A percentile compares a stretch with the other conserved stretches of the same genome.
These are phyloP conservation scores for Papilionanthe hybrid DNA, from an alignment of 116 monocot species.

Conservation along the genomic window DNA sequence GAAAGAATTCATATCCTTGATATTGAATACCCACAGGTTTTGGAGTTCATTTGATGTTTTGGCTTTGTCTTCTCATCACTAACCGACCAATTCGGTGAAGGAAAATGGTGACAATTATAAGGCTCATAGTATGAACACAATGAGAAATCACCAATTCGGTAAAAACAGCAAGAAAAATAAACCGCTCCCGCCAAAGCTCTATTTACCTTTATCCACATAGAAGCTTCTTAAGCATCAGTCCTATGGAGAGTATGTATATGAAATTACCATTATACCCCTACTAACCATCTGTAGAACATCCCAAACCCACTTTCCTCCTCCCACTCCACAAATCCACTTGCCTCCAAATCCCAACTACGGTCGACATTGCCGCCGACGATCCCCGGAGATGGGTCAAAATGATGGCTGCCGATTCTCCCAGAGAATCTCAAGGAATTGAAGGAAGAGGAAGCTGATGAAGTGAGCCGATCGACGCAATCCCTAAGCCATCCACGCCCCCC, in stretches of 20 bases:
- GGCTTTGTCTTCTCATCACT: background rate
- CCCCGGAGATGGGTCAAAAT: background rate
- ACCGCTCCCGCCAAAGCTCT: background rate
- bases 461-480: conserved; percentile 18
- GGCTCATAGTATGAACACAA: background rate
- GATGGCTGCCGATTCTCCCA: background rate
- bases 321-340: conserved; percentile 5
- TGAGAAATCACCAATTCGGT: background rate
- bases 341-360: conserved; percentile 15
- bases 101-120: background rate
- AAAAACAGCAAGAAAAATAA: background rate
- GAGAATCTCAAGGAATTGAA: conserved; percentile 17
- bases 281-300: conserved; percentile 17
- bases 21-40: too few species aligned
- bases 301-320: conserved; percentile 19
- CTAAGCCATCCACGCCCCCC: conserved; percentile 17
- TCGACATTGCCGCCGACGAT: background rate
- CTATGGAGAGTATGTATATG: background rate
- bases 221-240: background rate
- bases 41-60: too few species aligned
- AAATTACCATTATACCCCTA: conserved; percentile 5
- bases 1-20: background rate
- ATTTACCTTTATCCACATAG: background rate
- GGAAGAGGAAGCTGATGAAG: conserved; percentile 11
- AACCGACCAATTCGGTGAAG: background rate